Evolutionary conservation across 2,329 filamentous ascomycete species (phyloP).

Genomic region (Pseudogymnoascus sp.): DNA sequence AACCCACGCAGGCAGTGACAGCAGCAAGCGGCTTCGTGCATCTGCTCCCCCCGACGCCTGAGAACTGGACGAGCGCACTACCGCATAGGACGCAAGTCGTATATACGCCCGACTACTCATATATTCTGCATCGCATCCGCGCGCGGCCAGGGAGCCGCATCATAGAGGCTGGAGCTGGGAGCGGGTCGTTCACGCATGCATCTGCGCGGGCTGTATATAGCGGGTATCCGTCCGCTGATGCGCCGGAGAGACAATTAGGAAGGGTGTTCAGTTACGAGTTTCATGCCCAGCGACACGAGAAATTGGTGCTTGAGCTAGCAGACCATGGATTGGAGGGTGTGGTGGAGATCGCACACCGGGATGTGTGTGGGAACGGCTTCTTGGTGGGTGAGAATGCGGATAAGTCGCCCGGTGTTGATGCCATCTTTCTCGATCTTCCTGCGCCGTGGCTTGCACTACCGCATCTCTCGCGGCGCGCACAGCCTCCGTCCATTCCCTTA

Average conservation of each 20-base stretch:
- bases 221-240: constrained; percentile 47
- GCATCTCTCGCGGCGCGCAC: constrained; percentile 57
- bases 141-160: constrained; percentile 65
- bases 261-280: constrained; percentile 80
- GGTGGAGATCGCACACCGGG: constrained; percentile 68
- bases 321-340: constrained; percentile 58
- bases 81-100: constrained; percentile 81
- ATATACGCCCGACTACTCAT: constrained; percentile 82
- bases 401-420: constrained; percentile 55
- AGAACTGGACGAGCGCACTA: constrained; percentile 73
- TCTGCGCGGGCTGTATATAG: constrained; percentile 69
- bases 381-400: constrained; percentile 38
- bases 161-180: constrained; percentile 76
- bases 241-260: constrained; percentile 43
- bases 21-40: constrained; percentile 68
- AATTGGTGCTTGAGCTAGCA: constrained; percentile 62
- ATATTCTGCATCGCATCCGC: constrained; percentile 68
- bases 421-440: constrained; percentile 72
- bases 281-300: constrained; percentile 63
- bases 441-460: constrained; percentile 74
- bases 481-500: constrained; percentile 17
- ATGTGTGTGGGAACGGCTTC: constrained; percentile 73
- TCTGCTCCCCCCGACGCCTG: constrained; percentile 69
- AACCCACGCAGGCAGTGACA: constrained; percentile 43
- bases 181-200: constrained; percentile 78